Evolutionary conservation across 192 early-diverging fungal genomes (phyloP).

Genomic region (Phlyctochytrium planicorne): DNA sequence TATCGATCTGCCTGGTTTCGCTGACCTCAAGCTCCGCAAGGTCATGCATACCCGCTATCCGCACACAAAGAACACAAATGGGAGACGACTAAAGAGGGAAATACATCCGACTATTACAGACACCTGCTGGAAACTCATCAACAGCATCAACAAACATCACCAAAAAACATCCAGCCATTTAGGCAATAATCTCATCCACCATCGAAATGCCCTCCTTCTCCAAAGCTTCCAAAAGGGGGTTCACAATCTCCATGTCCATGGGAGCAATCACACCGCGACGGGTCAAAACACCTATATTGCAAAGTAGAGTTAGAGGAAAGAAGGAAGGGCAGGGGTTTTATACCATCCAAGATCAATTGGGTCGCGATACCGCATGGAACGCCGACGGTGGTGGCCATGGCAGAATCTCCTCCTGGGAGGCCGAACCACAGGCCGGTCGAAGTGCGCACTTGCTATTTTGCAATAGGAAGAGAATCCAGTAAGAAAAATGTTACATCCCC

Average conservation of each 20-base stretch:
- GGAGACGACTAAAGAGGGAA: too few relatives aligned
- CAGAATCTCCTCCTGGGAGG: conserved; percentile 50
- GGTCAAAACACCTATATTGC: conserved; percentile 29
- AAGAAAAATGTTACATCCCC: too few relatives aligned
- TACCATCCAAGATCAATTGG: conserved; percentile 59
- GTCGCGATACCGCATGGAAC: conserved; percentile 58
- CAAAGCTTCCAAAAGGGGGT: conserved; percentile 85
- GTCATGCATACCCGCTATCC: too few relatives aligned
- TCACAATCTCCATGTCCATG: conserved; percentile 83
- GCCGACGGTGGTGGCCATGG: conserved; percentile 63
- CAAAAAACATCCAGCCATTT: too few relatives aligned
- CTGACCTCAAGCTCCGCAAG: too few relatives aligned
- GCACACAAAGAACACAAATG: too few relatives aligned
- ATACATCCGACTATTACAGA: too few relatives aligned
- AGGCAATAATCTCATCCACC: conserved; percentile 54
- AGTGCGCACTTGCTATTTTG: conserved; percentile 73
- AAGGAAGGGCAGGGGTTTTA: background rate
- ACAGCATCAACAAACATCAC: too few relatives aligned
- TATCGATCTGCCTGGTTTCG: too few relatives aligned
- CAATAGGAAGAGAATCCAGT: too few relatives aligned
- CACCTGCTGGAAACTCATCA: too few relatives aligned
- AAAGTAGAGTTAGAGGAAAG: background rate
- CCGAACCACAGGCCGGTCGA: conserved; percentile 59
- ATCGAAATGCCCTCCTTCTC: conserved; percentile 88
- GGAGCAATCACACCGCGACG: conserved; percentile 89